phyloP scores from a whole-genome alignment of 441 rosid species.

The Erodium moschatum region DNA sequence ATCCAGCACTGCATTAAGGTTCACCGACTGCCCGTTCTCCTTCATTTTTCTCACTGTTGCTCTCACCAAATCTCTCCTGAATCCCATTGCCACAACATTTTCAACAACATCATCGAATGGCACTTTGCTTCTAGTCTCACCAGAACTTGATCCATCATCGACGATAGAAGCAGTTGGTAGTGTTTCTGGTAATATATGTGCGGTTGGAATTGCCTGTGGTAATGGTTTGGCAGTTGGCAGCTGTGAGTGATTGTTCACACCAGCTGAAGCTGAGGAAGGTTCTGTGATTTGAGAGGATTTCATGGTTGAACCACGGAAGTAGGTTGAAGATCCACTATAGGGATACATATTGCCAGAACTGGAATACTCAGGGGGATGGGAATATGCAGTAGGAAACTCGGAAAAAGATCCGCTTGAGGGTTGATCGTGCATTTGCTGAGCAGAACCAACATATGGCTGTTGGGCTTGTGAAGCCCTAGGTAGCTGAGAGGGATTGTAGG shows the following conservation, averaged over 20 bases:
- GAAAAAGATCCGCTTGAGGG: constrained; percentile 19
- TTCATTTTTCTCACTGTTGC: constrained; percentile 37
- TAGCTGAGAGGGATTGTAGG: constrained; percentile 16
- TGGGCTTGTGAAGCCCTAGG: constrained; percentile 12
- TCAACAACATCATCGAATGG: constrained; percentile 38
- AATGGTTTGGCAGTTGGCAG: constrained; percentile 37
- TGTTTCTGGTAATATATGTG: not conserved
- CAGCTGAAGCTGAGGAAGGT: constrained; percentile 18
- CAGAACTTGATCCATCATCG: constrained; percentile 24
- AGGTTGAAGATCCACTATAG: constrained; percentile 18
- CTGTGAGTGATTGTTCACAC: constrained; percentile 22
- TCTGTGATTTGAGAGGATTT: constrained; percentile 16
- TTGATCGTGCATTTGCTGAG: constrained; percentile 21
- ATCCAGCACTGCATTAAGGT: constrained; percentile 45
- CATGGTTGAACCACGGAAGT: constrained; percentile 17
- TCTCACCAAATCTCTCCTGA: constrained; percentile 49
- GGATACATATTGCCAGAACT: constrained; percentile 15
- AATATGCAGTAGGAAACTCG: constrained; percentile 20
- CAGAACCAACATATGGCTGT: constrained; percentile 18
- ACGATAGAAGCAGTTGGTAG: constrained; percentile 22
- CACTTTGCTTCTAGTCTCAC: constrained; percentile 25
- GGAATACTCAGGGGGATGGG: constrained; percentile 17
- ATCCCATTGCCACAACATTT: constrained; percentile 52
- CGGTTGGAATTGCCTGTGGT: constrained; percentile 47
- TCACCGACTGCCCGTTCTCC: constrained; percentile 40